phyloP scores from a whole-genome alignment of 768 basidiomycete genomes.

The Pulveroboletus sp. region DNA sequence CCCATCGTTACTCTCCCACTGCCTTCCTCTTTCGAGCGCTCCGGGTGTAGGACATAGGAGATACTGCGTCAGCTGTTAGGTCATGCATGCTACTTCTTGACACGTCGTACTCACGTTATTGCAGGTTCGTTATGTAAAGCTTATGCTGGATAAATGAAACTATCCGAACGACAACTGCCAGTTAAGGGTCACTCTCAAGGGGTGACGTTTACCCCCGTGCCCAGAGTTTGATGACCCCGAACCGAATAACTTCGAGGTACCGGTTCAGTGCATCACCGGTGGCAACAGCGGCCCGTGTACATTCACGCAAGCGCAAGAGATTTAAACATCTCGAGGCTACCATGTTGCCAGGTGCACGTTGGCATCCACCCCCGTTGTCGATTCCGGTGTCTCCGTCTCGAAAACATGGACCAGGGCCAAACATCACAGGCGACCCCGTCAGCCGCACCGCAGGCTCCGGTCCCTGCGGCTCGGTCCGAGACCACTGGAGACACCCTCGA shows the following conservation, averaged over 20 bases:
- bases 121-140: background rate
- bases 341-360: background rate
- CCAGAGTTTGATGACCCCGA: no score
- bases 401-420: slow-evolving; percentile 15
- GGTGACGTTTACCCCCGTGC: background rate
- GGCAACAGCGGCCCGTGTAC: background rate
- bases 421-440: background rate
- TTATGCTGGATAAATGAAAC: no score
- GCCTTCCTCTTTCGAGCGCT: background rate
- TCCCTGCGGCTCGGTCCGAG: background rate
- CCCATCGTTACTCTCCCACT: no score
- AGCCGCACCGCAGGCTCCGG: background rate
- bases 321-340: slow-evolving; percentile 4
- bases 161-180: background rate
- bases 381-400: background rate
- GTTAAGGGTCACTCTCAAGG: background rate
- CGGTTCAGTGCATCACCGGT: background rate
- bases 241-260: background rate
- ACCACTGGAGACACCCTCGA: background rate
- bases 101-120: background rate
- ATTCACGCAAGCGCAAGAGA: background rate
- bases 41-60: background rate
- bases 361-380: background rate
- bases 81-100: background rate
- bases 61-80: background rate